Base-by-base conservation (phyloP, 331 rosid species). In the Quercus lobata region DNA sequence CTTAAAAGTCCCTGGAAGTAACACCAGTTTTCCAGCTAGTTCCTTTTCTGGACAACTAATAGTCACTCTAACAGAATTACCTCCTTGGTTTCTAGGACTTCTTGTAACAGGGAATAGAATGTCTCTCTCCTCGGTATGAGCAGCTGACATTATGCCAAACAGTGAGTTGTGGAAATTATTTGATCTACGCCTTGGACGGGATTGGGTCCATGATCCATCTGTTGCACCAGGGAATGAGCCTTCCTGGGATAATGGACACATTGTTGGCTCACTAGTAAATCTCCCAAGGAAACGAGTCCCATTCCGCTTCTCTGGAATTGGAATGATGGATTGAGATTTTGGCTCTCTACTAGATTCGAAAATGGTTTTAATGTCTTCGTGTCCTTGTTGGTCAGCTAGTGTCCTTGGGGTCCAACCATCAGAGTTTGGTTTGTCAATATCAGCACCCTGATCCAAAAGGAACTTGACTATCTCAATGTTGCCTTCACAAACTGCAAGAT, bases 311-410 rank as follows among this genome's bases (percentile, higher is more conserved):
- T 88, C 94, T 2, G 89, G 89, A 53, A 83, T 72, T 2, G 87
- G 0, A 4, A 78, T 19, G 2, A 63, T 76, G 18, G 94, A 79
- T 29, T 87, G 91, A 79, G 72, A 3, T 73, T 80, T 88, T 1
- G 79, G 80, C 46, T 88, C 92, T 70, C 75, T 66, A 9, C 2
- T 53, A 16, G 90, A 77, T 8, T 82, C 84, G 73, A 96, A 96
- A 37, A 93, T 72, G 85, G 72, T 77, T 60, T 88, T 90, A 21
- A 96, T 93, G 3, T 91, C 94, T 16, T 63, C 82, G 2, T 93
- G 98, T 2, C 97, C 93, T 52, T 93, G 99, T 57, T 96, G 98
- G 37, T 93, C 99, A 9, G 94, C 98, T 22, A 93, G 83, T 8
- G 68, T 88, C 83, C 95, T 84, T 0, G 99, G 91, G 34, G 91